Evolutionary conservation across 805 yeast genomes (phyloP).

Genomic region (Sugiyamaella americana): DNA sequence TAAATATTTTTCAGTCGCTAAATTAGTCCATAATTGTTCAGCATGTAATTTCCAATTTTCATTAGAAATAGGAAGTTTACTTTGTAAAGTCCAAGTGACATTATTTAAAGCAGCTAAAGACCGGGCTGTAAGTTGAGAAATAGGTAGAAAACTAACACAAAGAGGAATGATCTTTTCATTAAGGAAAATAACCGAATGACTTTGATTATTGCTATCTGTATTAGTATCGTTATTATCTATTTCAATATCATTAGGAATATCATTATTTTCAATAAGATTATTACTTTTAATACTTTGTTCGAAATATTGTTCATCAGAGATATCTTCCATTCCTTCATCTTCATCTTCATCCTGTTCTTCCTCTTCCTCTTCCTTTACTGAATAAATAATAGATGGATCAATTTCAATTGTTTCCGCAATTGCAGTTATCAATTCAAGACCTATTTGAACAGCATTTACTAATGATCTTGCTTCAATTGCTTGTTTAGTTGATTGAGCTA

Average conservation of each 20-base stretch:
- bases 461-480: conserved; percentile 30
- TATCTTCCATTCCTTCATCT: conserved; percentile 14
- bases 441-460: conserved; percentile 59
- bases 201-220: not conserved
- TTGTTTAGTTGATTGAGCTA: conserved; percentile 15
- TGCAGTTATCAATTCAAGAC: conserved; percentile 72
- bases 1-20: conserved; percentile 19
- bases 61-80: conserved; percentile 24
- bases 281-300: conserved; percentile 14
- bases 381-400: conserved; percentile 14
- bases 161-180: conserved; percentile 13
- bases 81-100: conserved; percentile 50
- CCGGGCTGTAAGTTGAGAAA: conserved; percentile 46
- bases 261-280: not conserved
- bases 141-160: conserved; percentile 31
- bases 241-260: conserved; percentile 13
- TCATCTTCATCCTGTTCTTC: conserved; percentile 14
- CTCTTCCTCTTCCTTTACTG: conserved; percentile 11
- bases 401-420: conserved; percentile 52
- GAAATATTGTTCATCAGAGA: conserved; percentile 18
- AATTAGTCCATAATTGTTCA: conserved; percentile 23
- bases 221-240: conserved; percentile 12
- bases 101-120: conserved; percentile 67
- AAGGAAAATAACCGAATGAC: conserved; percentile 13
- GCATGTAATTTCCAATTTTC: conserved; percentile 37